Evolutionary conservation across 1,284 basidiomycete species (phyloP).

Genomic region (Tilletia walkeri): DNA sequence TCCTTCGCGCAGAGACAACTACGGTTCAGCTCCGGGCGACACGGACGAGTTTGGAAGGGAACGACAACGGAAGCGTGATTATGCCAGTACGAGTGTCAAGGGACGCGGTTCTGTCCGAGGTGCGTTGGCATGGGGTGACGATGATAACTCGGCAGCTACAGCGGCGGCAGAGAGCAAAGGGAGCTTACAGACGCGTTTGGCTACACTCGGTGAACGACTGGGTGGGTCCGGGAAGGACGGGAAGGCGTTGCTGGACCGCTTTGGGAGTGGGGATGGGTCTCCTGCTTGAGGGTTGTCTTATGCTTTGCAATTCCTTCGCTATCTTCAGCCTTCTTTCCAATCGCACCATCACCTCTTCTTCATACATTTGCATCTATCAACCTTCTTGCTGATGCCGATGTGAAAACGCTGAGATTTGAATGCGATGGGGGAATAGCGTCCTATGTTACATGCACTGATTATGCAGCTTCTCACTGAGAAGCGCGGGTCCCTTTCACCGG

Average conservation of each 20-base stretch:
- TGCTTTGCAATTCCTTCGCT: neutral
- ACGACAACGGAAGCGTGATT: neutral
- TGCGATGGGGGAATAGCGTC: no score
- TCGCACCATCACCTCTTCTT: no score
- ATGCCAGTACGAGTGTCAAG: neutral
- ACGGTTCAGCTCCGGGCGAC: neutral
- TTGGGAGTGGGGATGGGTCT: neutral
- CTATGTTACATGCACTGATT: no score
- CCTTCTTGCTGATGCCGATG: no score
- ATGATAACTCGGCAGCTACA: neutral
- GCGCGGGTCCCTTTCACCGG: neutral
- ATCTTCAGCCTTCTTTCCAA: neutral
- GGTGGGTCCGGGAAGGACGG: neutral
- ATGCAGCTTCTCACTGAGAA: no score
- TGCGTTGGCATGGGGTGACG: slow-evolving; percentile 7
- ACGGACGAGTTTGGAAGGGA: slow-evolving; percentile 4
- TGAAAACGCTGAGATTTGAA: no score
- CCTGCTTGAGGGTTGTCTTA: neutral
- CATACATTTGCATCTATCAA: no score
- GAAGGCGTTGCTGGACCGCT: neutral
- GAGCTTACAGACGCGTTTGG: neutral
- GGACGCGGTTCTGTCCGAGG: slow-evolving; percentile 9
- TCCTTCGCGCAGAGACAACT: neutral
- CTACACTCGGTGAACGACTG: neutral
- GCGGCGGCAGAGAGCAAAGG: neutral